Percentiles rank a stretch among this genome's conserved stretches.
These are phyloP conservation scores for Globisporangium apiculatum DNA, from an alignment of 352 stramenopile genomes.

Conservation along the genomic window DNA sequence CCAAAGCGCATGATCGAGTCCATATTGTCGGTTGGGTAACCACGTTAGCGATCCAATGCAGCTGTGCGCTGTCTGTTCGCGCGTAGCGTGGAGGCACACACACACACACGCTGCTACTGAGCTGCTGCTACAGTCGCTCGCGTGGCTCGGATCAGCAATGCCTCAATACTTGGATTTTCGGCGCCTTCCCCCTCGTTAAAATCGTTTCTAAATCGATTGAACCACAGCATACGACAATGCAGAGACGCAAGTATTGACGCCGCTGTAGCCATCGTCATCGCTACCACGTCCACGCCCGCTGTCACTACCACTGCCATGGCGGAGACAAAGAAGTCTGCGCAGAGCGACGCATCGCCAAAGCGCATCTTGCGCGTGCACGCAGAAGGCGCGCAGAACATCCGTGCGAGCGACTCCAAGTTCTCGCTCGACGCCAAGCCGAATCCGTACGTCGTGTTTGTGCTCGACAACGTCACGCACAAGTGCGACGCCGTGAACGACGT, in stretches of 20 bases:
- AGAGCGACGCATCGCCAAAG: neutral
- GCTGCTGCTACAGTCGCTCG: no score
- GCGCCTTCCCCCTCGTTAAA: no score
- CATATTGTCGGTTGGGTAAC: neutral
- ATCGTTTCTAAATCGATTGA: no score
- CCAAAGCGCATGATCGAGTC: conserved; percentile 15
- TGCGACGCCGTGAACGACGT: conserved; percentile 34
- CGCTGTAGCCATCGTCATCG: no score
- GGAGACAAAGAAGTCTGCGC: conserved; percentile 3
- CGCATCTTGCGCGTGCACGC: conserved; percentile 24
- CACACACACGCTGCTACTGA: no score
- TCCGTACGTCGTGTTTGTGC: conserved; percentile 34
- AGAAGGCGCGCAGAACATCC: conserved; percentile 29
- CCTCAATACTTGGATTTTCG: no score
- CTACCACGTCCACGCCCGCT: neutral
- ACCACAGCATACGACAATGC: no score
- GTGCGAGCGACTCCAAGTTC: conserved; percentile 19
- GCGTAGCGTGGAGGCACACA: no score
- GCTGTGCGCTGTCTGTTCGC: no score
- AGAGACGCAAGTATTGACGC: no score
- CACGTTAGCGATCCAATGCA: no score
- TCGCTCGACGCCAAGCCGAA: conserved; percentile 33
- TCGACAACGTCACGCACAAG: conserved; percentile 19
- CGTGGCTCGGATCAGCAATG: no score
- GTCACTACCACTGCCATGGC: neutral